Conservation (phyloP, 768 basidiomycete species). For the Lactifluus echinatus region DNA sequence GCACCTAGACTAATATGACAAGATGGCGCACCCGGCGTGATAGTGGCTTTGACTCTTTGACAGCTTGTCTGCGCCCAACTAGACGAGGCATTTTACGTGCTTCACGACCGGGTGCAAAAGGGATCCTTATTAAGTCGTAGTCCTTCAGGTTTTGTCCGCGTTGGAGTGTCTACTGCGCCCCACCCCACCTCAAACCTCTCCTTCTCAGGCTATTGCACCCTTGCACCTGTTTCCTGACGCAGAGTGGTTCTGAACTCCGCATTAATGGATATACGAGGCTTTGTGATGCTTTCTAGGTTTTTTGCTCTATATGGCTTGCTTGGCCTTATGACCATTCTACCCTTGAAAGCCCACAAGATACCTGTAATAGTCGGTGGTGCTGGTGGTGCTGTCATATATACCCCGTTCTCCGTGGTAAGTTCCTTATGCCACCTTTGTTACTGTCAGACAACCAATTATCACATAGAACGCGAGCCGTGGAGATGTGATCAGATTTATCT, state of each 20-base stretch:
- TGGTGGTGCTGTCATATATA: conserved; percentile 31
- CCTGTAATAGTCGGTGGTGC: conserved; percentile 43
- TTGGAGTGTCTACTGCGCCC: too few relatives aligned
- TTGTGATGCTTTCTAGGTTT: conserved; percentile 21
- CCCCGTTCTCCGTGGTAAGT: conserved; percentile 31
- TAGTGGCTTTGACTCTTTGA: too few relatives aligned
- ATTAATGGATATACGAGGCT: neutral
- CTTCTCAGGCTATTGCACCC: neutral
- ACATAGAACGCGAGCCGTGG: conserved; percentile 37
- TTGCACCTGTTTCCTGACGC: neutral
- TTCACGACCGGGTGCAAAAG: too few relatives aligned
- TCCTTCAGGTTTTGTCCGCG: too few relatives aligned
- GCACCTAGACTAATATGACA: too few relatives aligned
- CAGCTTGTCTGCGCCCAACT: too few relatives aligned
- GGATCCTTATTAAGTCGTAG: too few relatives aligned
- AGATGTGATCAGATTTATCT: conserved; percentile 42
- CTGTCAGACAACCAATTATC: neutral
- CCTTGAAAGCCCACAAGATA: conserved; percentile 30
- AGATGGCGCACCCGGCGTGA: too few relatives aligned
- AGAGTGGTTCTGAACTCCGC: neutral
- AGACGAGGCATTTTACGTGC: too few relatives aligned
- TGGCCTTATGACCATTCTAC: conserved; percentile 28
- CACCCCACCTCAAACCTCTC: too few relatives aligned
- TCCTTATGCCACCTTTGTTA: neutral
- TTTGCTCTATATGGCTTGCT: conserved; percentile 18